phyloP scores from a whole-genome alignment of 805 yeast genomes.

The Candida ipomoeae region DNA sequence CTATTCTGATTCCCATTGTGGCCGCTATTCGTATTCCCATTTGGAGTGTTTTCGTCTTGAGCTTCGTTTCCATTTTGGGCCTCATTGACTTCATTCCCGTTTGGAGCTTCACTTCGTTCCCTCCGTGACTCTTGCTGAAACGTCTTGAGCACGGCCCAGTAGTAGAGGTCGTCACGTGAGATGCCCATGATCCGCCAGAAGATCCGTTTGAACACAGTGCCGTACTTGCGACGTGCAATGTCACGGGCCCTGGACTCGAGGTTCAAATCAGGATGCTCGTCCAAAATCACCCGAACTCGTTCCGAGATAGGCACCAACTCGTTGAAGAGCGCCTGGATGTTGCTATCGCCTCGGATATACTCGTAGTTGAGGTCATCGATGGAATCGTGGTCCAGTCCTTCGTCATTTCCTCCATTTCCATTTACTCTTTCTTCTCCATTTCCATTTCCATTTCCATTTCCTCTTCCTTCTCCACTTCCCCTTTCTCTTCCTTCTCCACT shows the following conservation, averaged over 20 bases:
- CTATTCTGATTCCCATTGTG: too few species aligned
- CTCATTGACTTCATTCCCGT: background rate
- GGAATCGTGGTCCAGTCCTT: background rate
- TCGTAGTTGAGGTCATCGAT: conserved; percentile 24
- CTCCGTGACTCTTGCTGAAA: conserved; percentile 6
- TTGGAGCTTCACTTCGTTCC: background rate
- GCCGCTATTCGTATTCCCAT: too few species aligned
- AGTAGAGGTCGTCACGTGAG: conserved; percentile 41
- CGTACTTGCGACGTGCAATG: conserved; percentile 32
- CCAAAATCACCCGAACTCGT: conserved; percentile 38
- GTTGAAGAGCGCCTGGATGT: conserved; percentile 33
- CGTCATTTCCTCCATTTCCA: background rate
- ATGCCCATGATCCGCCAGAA: conserved; percentile 62
- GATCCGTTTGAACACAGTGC: conserved; percentile 26
- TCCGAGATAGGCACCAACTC: conserved; percentile 40
- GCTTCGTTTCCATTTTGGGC: too few species aligned
- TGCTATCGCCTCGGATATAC: conserved; percentile 34
- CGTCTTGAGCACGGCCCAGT: conserved; percentile 43
- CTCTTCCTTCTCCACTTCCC: background rate
- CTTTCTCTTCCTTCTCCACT: background rate
- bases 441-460: too few species aligned
- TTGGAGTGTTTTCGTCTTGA: too few species aligned
- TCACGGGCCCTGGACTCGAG: conserved; percentile 44
- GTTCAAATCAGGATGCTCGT: conserved; percentile 28
- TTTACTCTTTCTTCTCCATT: background rate